Evolutionary conservation across 495 filamentous ascomycete genomes (phyloP).

Genomic region (Hamigera avellanea): DNA sequence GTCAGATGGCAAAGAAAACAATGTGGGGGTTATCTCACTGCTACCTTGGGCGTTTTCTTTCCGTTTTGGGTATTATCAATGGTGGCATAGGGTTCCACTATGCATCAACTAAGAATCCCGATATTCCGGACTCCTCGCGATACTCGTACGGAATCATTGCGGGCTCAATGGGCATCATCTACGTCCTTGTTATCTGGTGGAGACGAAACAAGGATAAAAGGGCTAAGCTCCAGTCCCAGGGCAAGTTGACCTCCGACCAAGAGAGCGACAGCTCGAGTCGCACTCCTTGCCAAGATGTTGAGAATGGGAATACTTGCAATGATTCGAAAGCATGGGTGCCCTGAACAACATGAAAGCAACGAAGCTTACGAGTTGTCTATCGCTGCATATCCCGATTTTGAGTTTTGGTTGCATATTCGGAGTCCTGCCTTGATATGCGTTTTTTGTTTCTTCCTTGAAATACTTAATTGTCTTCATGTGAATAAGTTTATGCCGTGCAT

Average conservation of each 20-base stretch:
- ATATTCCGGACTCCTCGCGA: slow-evolving; percentile 8
- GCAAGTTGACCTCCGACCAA: not conserved
- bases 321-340: no score
- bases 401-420: no score
- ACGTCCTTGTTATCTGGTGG: slow-evolving; percentile 8
- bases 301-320: not conserved
- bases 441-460: no score
- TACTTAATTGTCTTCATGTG: no score
- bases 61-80: slow-evolving; percentile 50
- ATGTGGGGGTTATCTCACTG: slow-evolving; percentile 54
- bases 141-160: slow-evolving; percentile 9
- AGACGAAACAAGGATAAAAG: not conserved
- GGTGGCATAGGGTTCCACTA: slow-evolving; percentile 51
- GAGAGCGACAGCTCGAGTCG: not conserved
- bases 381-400: no score
- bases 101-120: slow-evolving; percentile 7
- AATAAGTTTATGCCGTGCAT: no score
- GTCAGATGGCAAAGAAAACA: slow-evolving; percentile 32
- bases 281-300: not conserved
- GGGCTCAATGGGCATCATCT: slow-evolving; percentile 5
- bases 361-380: no score
- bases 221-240: not conserved
- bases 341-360: no score
- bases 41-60: slow-evolving; percentile 74
- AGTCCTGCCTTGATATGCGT: no score